phyloP scores from a whole-genome alignment of 2,329 filamentous ascomycete genomes.

The Cadophora malorum region DNA sequence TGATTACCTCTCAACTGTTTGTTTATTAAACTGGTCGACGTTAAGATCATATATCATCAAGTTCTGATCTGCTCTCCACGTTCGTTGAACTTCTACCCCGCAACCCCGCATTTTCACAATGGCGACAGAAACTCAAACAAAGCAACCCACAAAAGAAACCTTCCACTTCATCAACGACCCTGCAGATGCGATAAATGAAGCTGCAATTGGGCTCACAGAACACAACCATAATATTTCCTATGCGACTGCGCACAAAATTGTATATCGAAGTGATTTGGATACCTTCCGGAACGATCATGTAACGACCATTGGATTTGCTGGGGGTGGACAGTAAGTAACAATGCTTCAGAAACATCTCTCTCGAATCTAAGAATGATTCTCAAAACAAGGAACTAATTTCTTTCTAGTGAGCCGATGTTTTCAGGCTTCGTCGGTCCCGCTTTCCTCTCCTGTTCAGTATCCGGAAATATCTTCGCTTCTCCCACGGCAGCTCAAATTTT shows the following conservation, averaged over 20 bases:
- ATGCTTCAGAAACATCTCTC: background rate
- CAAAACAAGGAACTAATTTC: background rate
- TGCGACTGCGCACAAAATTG: slow-evolving; percentile 37
- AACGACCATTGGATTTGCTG: slow-evolving; percentile 41
- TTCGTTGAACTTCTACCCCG: slow-evolving; percentile 19
- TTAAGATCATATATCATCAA: background rate
- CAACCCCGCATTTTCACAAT: slow-evolving; percentile 32
- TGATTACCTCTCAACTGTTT: too few species aligned
- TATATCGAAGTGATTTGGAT: slow-evolving; percentile 39
- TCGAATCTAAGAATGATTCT: background rate
- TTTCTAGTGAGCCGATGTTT: slow-evolving; percentile 48
- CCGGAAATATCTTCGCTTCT: slow-evolving; percentile 50
- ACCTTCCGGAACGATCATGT: slow-evolving; percentile 40
- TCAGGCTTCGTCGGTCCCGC: slow-evolving; percentile 50
- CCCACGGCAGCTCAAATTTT: slow-evolving; percentile 51
- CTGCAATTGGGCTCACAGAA: slow-evolving; percentile 37
- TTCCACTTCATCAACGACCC: slow-evolving; percentile 41
- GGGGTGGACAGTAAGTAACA: slow-evolving; percentile 40
- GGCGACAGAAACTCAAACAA: slow-evolving; percentile 34
- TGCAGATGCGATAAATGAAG: slow-evolving; percentile 39
- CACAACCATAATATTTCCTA: slow-evolving; percentile 38
- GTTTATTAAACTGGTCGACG: background rate
- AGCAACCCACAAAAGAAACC: slow-evolving; percentile 35
- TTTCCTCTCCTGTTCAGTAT: slow-evolving; percentile 49
- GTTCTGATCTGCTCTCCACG: background rate